Base-by-base conservation (phyloP, 805 yeast genomes). In the Schwanniomyces sp. region DNA sequence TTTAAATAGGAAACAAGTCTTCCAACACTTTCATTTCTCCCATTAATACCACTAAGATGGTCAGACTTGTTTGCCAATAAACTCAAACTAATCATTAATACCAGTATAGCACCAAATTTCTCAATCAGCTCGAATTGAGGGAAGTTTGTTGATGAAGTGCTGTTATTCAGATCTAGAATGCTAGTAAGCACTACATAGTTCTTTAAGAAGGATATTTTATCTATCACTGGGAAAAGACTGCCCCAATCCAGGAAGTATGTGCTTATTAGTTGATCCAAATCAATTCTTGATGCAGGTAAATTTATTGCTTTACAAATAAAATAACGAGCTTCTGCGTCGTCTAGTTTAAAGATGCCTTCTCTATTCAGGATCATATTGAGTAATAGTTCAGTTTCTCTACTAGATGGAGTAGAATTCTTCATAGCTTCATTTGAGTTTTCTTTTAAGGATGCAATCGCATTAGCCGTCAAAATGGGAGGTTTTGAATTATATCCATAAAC, bases 241-340 rank as follows among this genome's bases (percentile, higher is more conserved):
- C 87, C 85, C 96, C 96, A 91, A 48, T 86, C 85, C 51, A 81
- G 83, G 66, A 89, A 90, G 60, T 79, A 91, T 3, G 81, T 61
- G 0, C 86, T 76, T 16, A 87, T 76, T 27, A 88, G 74, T 24
- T 82, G 82, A 63, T 91, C 96, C 47, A 88, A 63, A 48, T 82
- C 81, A 21, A 81, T 62, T 46, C 85, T 75, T 18, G 84, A 70
- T 3, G 81, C 81, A 1, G 77, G 76, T 2, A 73, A 52, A 10
- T 56, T 50, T 36, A 69, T 50, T 14, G 60, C 51, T 10, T 61
- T 51, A 8, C 45, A 51, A 47, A 82, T 72, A 58, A 82, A 81
- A 40, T 66, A 56, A 17, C 62, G 57, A 0, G 84, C 78, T 34
- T 81, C 83, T 3, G 67, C 34, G 40, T 44, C 64, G 50, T 25